Base-by-base conservation (phyloP, 164 flowering plant species). In the Chloranthus sessilifolius region DNA sequence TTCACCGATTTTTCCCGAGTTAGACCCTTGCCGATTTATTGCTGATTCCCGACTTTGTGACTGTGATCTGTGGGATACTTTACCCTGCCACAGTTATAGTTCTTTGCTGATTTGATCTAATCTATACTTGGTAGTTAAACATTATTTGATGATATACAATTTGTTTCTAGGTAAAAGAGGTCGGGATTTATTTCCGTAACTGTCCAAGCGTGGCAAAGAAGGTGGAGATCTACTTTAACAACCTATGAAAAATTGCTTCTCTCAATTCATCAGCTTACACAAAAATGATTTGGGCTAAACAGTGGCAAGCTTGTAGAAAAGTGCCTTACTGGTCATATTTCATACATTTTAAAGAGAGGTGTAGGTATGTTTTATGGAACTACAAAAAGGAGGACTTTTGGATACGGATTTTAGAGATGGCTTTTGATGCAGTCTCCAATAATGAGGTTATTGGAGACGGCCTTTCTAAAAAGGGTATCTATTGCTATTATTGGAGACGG, bases 291-390 rank as follows among this genome's bases (percentile, higher is more conserved):
- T 73, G 67, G 73, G 98, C 87, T 66, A 76, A 67, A n/a, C 81
- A 81, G 33, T 85, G 92, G 92, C 96, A 87, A 64, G 43, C 70
- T 35, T 55, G 51, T 33, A 71, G 98, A 68, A 71, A 67, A 61
- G 92, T 87, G 54, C 98, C 98, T 35, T 91, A 96, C 56, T 91
- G 98, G 98, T 91, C 98, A n/a, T 85, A 83, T 72, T 91, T 85
- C 51, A 33, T 88, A 28, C 44, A 61, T 12, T 36, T 59, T 12
- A 48, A 71, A 40, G 58, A 45, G 48, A 77, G 88, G 53, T 91
- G 96, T 83, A 87, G 82, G 96, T 87, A 74, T 29, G 69, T 28
- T n/a, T 42, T 53, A 11, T 28, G 12, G 4, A 2, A n/a, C n/a
- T n/a, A n/a, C n/a, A n/a, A n/a, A n/a, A n/a, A n/a, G n/a, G n/a